Base-by-base conservation (phyloP, 768 basidiomycete genomes). In the Lactarius vividus region DNA sequence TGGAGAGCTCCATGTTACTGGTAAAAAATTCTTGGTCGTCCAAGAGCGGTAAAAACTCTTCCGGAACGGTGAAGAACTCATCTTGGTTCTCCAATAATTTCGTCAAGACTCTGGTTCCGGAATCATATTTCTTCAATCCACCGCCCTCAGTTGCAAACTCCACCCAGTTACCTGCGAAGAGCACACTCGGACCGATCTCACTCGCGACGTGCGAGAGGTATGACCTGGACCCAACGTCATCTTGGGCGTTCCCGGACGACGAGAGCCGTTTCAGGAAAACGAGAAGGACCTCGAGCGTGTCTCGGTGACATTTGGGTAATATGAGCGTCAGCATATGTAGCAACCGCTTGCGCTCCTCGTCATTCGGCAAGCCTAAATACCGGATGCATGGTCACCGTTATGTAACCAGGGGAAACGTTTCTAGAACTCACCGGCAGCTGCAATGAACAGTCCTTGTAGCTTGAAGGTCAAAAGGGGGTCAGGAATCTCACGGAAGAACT, bases 211-310 rank as follows among this genome's bases (percentile, higher is more conserved):
- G 98, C 18, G 83, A 83, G 56, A 98, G 81, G 76, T 99, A 96
- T 96, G 98, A 98, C 79, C 96, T 95, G 79, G 92, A 95, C 42
- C 96, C 96, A 0, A 95, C 97, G 73, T 93, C 92, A 70, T 95
- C 94, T 73, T 97, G 96, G 80, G 94, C 87, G 77, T 98, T 96
- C 59, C 96, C 94, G 75, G 98, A 99, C 2, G 95, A 97, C 9
- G 96, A 96, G 13, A 99, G 96, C 97, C 97, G 98, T 78, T 98
- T 97, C 70, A 98, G 83, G 81, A 99, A 99, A 37, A 97, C 95
- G 74, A 97, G 98, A 59, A 99, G 80, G 59, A 96, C 93, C 77
- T 99, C 97, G 86, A 97, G 87, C 26, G 96, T 98, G 77, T 99
- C 97, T 69, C 96, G 88, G 75, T 99, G 93, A 68, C 86, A 85